Percentiles rank a stretch among this genome's conserved stretches.
phyloP scores from a whole-genome alignment of 176 grass and related monocot species.

The Aegilops tauschii region DNA sequence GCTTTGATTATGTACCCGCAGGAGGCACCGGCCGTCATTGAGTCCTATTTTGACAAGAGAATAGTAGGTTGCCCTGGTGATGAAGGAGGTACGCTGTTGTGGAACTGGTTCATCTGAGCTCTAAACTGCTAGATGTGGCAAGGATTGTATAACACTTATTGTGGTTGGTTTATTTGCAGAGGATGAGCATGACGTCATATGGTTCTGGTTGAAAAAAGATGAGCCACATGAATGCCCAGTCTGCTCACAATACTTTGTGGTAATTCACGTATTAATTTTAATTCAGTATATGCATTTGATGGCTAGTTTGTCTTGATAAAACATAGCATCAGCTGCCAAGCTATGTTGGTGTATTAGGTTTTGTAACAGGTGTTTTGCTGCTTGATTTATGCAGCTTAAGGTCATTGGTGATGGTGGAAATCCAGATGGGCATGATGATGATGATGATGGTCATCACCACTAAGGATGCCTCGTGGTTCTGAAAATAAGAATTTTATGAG shows the following conservation, averaged over 20 bases:
- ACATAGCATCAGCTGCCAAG: not conserved
- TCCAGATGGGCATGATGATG: constrained; percentile 65
- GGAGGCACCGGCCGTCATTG: constrained; percentile 87
- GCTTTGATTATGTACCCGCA: constrained; percentile 32
- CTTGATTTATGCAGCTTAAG: constrained; percentile 68
- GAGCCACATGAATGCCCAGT: constrained; percentile 90
- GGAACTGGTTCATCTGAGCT: constrained; percentile 19
- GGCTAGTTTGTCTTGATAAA: not conserved
- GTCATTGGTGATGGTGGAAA: constrained; percentile 87
- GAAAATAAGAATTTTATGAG: constrained; percentile 51
- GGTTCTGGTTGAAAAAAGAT: constrained; percentile 99
- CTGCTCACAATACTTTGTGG: constrained; percentile 93
- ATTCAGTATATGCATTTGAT: not conserved
- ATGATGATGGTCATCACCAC: constrained; percentile 63
- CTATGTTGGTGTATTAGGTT: not conserved
- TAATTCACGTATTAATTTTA: constrained; percentile 30
- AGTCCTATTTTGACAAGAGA: constrained; percentile 91
- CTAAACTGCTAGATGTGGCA: not conserved
- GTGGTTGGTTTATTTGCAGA: constrained; percentile 50
- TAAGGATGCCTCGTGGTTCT: constrained; percentile 36
- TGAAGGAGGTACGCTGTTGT: constrained; percentile 72
- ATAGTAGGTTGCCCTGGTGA: constrained; percentile 93
- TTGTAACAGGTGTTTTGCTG: not conserved
- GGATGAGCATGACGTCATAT: constrained; percentile 97
- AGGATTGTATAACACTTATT: not conserved